phyloP scores from a whole-genome alignment of 2,329 filamentous ascomycete species.

The Plenodomus biglobosus region DNA sequence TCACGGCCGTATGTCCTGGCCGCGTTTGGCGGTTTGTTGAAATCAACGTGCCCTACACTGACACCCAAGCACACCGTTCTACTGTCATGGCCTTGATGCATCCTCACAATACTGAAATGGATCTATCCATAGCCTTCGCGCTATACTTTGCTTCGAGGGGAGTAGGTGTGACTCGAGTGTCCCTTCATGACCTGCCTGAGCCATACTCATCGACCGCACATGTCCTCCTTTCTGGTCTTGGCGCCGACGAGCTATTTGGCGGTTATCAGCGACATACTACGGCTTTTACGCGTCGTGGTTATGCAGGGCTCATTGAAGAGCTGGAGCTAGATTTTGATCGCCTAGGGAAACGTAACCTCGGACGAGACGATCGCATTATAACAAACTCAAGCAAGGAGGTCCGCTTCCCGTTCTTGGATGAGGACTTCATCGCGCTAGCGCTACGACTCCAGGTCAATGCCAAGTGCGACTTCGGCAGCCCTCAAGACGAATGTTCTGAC shows the following conservation, averaged over 20 bases:
- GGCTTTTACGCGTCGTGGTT: slow-evolving; percentile 71
- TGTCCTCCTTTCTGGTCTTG: slow-evolving; percentile 86
- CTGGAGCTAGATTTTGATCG: slow-evolving; percentile 81
- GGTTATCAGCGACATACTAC: slow-evolving; percentile 84
- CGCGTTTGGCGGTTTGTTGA: slow-evolving; percentile 82
- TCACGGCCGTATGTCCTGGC: slow-evolving; percentile 66
- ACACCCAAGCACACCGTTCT: slow-evolving; percentile 68
- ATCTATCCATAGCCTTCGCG: slow-evolving; percentile 88
- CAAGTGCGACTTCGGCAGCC: slow-evolving; percentile 80
- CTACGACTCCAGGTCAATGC: slow-evolving; percentile 73
- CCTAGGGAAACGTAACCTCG: slow-evolving; percentile 90
- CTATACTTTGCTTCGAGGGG: slow-evolving; percentile 94
- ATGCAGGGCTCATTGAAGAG: slow-evolving; percentile 73
- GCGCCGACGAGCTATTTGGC: slow-evolving; percentile 94
- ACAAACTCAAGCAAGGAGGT: slow-evolving; percentile 87
- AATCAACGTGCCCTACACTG: slow-evolving; percentile 79
- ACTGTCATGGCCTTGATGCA: slow-evolving; percentile 76
- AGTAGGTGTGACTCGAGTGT: slow-evolving; percentile 50
- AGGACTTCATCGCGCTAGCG: slow-evolving; percentile 80
- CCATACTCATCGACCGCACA: slow-evolving; percentile 71
- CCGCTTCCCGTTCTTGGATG: slow-evolving; percentile 88
- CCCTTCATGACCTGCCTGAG: slow-evolving; percentile 28
- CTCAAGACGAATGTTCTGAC: slow-evolving; percentile 18
- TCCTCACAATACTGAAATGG: slow-evolving; percentile 98
- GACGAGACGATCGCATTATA: slow-evolving; percentile 88